Percentiles rank a stretch among this genome's conserved stretches.
Evolutionary conservation across 768 basidiomycete genomes (phyloP).

Genomic region (Gymnopilus dilepis): DNA sequence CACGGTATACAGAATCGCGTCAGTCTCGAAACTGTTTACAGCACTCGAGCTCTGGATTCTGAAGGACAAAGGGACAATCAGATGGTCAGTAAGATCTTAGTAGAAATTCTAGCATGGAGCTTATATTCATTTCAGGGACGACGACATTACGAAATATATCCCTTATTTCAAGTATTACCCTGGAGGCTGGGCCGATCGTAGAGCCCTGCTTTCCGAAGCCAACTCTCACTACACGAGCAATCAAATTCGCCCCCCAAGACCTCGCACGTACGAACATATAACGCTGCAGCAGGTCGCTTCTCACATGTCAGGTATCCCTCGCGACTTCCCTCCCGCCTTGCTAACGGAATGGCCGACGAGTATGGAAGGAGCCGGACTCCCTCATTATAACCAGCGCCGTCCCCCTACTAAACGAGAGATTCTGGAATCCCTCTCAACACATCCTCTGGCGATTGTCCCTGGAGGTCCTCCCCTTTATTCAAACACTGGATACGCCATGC

Average conservation of each 20-base stretch:
- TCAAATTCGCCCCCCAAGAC: neutral
- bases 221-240: neutral
- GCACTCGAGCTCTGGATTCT: conserved; percentile 1
- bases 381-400: neutral
- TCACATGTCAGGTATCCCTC: neutral
- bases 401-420: neutral
- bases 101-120: neutral
- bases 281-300: conserved; percentile 1
- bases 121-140: too few species aligned
- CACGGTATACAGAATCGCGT: neutral
- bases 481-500: neutral
- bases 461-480: neutral
- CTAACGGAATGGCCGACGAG: neutral
- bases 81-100: neutral
- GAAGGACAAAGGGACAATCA: neutral
- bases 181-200: neutral
- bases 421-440: neutral
- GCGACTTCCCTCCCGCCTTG: conserved; percentile 2
- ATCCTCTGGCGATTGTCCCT: neutral
- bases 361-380: conserved; percentile 4
- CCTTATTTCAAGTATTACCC: neutral
- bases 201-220: neutral
- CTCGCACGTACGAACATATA: neutral
- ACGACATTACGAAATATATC: conserved; percentile 2
- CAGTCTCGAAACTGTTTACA: conserved; percentile 1